Conservation (phyloP, 139 green algal species). For the Helicosporidium sp. region DNA sequence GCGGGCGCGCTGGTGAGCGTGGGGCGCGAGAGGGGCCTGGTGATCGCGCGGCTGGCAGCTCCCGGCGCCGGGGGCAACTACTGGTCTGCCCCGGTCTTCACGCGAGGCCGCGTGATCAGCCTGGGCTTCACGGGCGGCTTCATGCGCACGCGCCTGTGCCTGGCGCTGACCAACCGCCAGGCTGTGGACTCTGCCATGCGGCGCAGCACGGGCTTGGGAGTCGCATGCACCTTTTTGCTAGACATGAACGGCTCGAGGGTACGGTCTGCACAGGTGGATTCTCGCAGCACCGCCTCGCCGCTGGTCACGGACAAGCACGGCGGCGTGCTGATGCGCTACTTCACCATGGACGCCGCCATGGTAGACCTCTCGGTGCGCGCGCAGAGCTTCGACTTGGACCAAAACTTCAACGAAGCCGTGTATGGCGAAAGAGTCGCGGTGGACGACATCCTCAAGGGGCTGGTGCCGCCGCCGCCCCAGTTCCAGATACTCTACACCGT, state of each 20-base stretch:
- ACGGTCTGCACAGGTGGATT: background rate
- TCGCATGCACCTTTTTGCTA: constrained; percentile 1
- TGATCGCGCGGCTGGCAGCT: background rate
- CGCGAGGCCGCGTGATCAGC: background rate
- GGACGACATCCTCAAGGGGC: background rate
- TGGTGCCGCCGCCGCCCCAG: constrained; percentile 4
- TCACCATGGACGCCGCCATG: constrained; percentile 7
- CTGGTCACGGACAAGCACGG: constrained; percentile 1
- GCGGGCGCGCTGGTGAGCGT: background rate
- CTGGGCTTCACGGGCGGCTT: constrained; percentile 6
- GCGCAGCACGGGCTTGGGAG: background rate
- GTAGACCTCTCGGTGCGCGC: constrained; percentile 5
- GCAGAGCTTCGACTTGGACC: background rate
- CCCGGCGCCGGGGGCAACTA: background rate
- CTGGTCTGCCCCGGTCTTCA: constrained; percentile 10
- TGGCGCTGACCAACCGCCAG: constrained; percentile 11
- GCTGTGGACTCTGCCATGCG: background rate
- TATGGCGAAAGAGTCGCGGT: background rate
- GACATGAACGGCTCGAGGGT: constrained; percentile 11
- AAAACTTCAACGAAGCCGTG: background rate
- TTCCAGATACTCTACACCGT: constrained; percentile 8
- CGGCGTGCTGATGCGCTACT: constrained; percentile 10
- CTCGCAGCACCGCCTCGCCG: background rate
- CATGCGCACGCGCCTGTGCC: constrained; percentile 1
- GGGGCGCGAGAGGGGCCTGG: background rate